Evolutionary conservation across 2,329 filamentous ascomycete species (phyloP).

Genomic region (Fusarium nurragi): DNA sequence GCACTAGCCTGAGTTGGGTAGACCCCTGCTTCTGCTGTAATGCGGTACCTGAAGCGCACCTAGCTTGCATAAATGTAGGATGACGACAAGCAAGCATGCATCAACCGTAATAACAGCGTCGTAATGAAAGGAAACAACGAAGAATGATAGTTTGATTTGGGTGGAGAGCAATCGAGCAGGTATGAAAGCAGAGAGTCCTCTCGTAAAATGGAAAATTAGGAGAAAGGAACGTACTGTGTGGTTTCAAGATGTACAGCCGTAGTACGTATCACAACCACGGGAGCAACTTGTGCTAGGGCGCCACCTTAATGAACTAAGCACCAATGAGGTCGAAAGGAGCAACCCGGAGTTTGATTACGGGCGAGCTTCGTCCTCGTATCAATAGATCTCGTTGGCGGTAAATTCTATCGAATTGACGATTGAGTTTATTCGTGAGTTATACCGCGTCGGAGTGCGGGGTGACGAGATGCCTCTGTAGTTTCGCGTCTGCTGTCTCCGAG

Average conservation of each 20-base stretch:
- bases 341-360: conserved; percentile 36
- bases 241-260: conserved; percentile 19
- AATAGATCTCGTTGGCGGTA: conserved; percentile 25
- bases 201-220: neutral
- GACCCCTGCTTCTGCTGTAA: conserved; percentile 24
- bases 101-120: conserved; percentile 19
- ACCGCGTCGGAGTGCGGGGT: conserved; percentile 17
- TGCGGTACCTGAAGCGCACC: conserved; percentile 41
- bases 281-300: conserved; percentile 32
- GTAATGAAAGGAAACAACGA: neutral
- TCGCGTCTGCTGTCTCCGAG: conserved; percentile 4
- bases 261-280: conserved; percentile 39
- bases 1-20: conserved; percentile 40
- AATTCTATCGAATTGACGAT: conserved; percentile 4
- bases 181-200: neutral
- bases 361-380: conserved; percentile 30
- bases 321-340: conserved; percentile 32
- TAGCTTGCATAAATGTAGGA: conserved; percentile 20
- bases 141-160: neutral
- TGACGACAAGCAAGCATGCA: conserved; percentile 21
- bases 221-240: conserved; percentile 24
- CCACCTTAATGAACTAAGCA: conserved; percentile 40
- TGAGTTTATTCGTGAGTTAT: conserved; percentile 7
- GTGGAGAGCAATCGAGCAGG: neutral
- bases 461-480: conserved; percentile 9